phyloP scores from a whole-genome alignment of 345 rosid genomes.

The Heritiera fomes region DNA sequence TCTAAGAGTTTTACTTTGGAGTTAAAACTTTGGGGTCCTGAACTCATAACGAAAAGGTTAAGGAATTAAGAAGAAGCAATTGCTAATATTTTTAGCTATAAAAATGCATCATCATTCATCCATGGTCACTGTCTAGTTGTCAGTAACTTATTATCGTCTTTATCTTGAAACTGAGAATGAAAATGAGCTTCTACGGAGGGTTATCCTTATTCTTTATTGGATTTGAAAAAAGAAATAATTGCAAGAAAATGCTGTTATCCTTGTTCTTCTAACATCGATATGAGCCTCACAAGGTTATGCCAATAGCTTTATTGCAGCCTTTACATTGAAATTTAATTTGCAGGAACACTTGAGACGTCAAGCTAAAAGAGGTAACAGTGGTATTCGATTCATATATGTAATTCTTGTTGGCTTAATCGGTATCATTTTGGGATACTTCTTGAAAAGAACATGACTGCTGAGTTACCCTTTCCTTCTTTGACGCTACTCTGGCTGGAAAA shows the following conservation, averaged over 20 bases:
- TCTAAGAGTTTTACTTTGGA: neutral
- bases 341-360: conserved; percentile 68
- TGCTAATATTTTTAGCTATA: neutral
- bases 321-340: conserved; percentile 20
- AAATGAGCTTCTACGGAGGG: neutral
- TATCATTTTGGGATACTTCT: conserved; percentile 66
- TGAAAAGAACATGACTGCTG: conserved; percentile 57
- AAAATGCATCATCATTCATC: neutral
- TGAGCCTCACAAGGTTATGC: neutral
- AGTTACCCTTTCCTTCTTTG: conserved; percentile 5
- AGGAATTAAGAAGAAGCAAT: neutral
- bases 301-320: neutral
- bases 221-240: neutral
- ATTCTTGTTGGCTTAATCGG: conserved; percentile 70
- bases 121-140: neutral
- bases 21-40: neutral
- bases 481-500: conserved; percentile 13
- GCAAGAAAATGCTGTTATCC: neutral
- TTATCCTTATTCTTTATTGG: neutral
- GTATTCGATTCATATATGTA: conserved; percentile 50
- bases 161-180: neutral
- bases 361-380: conserved; percentile 39
- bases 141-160: neutral
- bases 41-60: neutral
- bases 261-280: neutral